Evolutionary conservation across 2,329 filamentous ascomycete species (phyloP), one percentile per base, ranked within the genome.

Genomic region (Aureobasidium mangrovei): DNA sequence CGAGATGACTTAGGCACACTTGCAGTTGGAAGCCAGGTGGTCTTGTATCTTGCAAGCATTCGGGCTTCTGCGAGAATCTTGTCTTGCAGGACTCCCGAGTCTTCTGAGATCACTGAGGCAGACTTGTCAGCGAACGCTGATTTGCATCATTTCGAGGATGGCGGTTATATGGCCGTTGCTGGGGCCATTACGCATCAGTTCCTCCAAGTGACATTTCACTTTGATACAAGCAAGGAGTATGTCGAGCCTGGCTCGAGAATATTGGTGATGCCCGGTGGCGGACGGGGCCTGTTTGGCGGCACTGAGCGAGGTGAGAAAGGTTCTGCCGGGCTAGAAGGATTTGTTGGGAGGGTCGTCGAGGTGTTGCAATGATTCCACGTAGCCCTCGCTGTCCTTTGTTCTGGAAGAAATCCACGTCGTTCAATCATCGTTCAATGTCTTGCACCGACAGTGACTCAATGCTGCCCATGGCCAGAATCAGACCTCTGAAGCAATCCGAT

Each of bases 21-120:
- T 5, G 77, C 79, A 0, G 72, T 82, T 0, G 86, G 87, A 1
- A 84, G 79, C 39, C 75, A 85, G 33, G 83, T 91, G 4, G 90
- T 94, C 31, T 80, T 91, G 0, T 97, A 96, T 64, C 81, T 91
- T 39, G 89, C 88, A 18, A 96, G 90, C 64, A 84, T 97, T 10
- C 80, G 91, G 7, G 86, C 90, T 1, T 82, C 86, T 0, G 91
- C 89, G 0, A 84, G 85, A 57, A 81, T 97, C 1, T 67, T 86
- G 7, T 68, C 67, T 4, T 65, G 67, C n/a, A 56, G 65, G 8
- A 61, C 60, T 26, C 65, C 67, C 4, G 66, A 69, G 41, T 58
- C 58, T 10, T 57, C 61, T 18, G 54, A 42, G 35, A 12, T 46
- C 45, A 56, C 28, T 78, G 79, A 32, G 75, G 70, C 10, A 60